Base-by-base conservation (phyloP, 371 early-diverging fungal species). In the Paraphysoderma sedebokerense region DNA sequence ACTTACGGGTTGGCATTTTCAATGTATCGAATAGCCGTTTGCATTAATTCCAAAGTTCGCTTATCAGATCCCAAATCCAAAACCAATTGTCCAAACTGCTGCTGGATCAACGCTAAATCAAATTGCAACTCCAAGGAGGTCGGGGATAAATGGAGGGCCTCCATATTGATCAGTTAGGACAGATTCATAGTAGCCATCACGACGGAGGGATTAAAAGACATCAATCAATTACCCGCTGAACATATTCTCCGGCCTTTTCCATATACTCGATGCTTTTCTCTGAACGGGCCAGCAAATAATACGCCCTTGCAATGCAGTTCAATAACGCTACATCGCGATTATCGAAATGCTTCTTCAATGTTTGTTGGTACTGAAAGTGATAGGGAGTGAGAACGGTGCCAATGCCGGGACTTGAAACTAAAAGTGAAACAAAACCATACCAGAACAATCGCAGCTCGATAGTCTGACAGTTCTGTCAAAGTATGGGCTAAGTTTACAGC, bases 31-130 rank as follows among this genome's bases (percentile, higher is more conserved):
- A 73, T 55, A 5, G 85, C 84, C 4, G 60, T 46, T 2, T 68
- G 61, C 40, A 90, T 64, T n/a, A 65, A 60, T 3, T 51, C 51
- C 0, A 76, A 59, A 0, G 68, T 65, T 29, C 83, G 68, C 47
- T 68, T 65, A 22, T 80, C 76, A 8, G 58, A 57, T 0, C 79
- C 57, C 31, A 72, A 70, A 28, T 87, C 87, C 19, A 80, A 70
- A 27, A 87, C 67, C 15, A 86, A 61, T 49, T 82, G 83, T 3
- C 85, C 86, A 39, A 77, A 80, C 6, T 81, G 74, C 55, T 90
- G 92, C 58, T 85, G 81, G 23, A 83, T 75, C 9, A 92, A 59
- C 0, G 88, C 89, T 47, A 85, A 58, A 52, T 92, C 76, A 50
- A 76, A 87, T 5, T 70, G 56, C 0, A 80, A 61, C 0, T 81